phyloP scores from a whole-genome alignment of 2,329 filamentous ascomycete species.

The Claviceps maximensis region DNA sequence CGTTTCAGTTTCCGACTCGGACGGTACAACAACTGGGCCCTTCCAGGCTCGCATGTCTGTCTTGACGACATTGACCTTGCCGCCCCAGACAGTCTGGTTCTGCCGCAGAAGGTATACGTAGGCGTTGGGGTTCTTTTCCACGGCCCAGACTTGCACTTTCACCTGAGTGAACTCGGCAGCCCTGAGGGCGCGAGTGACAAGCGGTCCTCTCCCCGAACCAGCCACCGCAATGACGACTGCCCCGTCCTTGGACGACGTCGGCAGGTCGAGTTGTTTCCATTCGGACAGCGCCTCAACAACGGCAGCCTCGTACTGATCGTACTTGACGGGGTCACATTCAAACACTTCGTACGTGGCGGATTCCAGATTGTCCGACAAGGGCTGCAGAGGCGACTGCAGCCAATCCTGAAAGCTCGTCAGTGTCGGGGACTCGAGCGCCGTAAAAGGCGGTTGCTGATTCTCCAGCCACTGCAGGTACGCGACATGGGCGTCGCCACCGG shows the following conservation, averaged over 20 bases:
- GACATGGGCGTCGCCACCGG: constrained; percentile 37
- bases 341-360: constrained; percentile 98
- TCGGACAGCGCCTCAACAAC: constrained; percentile 69
- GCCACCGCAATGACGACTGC: constrained; percentile 80
- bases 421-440: constrained; percentile 35
- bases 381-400: constrained; percentile 87
- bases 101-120: constrained; percentile 85
- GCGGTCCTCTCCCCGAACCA: constrained; percentile 80
- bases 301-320: constrained; percentile 85
- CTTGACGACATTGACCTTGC: constrained; percentile 74
- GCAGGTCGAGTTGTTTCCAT: constrained; percentile 59
- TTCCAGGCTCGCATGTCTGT: constrained; percentile 97
- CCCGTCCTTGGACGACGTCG: constrained; percentile 56
- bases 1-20: constrained; percentile 18
- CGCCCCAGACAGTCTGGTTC: constrained; percentile 70
- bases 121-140: constrained; percentile 97
- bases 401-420: constrained; percentile 70
- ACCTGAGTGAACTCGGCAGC: constrained; percentile 68
- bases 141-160: constrained; percentile 72
- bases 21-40: constrained; percentile 48
- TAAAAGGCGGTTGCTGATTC: constrained; percentile 56
- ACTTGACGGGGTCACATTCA: constrained; percentile 96
- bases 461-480: constrained; percentile 79
- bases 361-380: constrained; percentile 89
- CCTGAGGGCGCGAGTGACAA: constrained; percentile 74